Conservation (phyloP, 2,329 filamentous ascomycete species). For the Scopulariopsis brevicaulis region DNA sequence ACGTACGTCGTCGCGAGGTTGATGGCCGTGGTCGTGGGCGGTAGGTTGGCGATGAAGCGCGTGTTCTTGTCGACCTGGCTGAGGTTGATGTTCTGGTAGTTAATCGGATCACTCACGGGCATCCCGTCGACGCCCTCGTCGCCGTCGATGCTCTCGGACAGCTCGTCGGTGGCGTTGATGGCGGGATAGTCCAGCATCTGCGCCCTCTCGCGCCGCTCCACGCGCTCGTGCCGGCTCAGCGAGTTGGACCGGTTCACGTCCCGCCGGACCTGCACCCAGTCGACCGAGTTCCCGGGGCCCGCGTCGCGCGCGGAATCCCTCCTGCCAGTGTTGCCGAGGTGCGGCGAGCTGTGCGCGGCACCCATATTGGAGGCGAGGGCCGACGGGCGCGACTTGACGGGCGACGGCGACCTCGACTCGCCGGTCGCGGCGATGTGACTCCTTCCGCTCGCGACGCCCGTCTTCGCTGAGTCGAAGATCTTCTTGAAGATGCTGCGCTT, state of each 20-base stretch:
- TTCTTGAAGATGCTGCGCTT: conserved; percentile 92
- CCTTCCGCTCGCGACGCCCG: conserved; percentile 78
- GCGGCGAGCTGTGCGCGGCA: conserved; percentile 2
- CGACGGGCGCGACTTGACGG: conserved; percentile 23
- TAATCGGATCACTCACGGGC: conserved; percentile 69
- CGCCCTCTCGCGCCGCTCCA: conserved; percentile 77
- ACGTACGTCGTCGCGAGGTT: conserved; percentile 84
- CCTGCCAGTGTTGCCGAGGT: not conserved
- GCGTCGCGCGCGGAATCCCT: conserved; percentile 54
- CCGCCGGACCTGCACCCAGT: conserved; percentile 96
- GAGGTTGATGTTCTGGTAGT: conserved; percentile 72
- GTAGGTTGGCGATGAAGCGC: conserved; percentile 75
- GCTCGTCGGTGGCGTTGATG: conserved; percentile 78
- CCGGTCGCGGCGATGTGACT: conserved; percentile 65
- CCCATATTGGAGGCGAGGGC: not conserved
- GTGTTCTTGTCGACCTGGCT: conserved; percentile 91
- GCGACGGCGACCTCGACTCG: conserved; percentile 25
- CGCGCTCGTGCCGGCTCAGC: conserved; percentile 74
- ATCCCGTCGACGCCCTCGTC: conserved; percentile 81
- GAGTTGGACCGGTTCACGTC: conserved; percentile 96
- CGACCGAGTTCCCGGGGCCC: conserved; percentile 51
- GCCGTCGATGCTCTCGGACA: conserved; percentile 75
- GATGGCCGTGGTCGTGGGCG: conserved; percentile 69
- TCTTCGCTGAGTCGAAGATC: conserved; percentile 88
- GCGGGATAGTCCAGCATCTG: conserved; percentile 90